Conservation (phyloP, 768 basidiomycete genomes). For the Chalciporus sphaerocephalus region DNA sequence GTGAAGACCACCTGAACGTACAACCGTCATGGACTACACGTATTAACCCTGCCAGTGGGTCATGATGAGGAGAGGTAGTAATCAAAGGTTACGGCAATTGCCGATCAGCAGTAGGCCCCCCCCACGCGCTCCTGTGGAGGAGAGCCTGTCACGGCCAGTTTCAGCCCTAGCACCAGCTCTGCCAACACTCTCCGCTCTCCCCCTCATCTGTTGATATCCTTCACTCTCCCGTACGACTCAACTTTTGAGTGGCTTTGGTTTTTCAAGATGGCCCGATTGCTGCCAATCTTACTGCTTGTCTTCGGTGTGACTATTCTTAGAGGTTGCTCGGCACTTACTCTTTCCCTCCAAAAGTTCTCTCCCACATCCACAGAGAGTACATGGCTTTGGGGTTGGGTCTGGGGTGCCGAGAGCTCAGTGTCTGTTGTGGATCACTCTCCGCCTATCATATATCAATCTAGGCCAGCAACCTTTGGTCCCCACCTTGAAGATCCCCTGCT, state of each 20-base stretch:
- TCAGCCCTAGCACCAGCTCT: background rate
- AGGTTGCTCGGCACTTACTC: constrained; percentile 2
- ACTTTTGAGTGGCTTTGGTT: constrained; percentile 5
- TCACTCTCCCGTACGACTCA: background rate
- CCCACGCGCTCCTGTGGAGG: constrained; percentile 9
- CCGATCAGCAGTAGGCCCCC: constrained; percentile 16
- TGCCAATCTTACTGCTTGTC: constrained; percentile 3
- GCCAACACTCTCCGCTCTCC: background rate
- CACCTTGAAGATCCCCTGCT: constrained; percentile 64
- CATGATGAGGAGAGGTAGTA: too few species aligned
- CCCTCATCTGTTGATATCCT: constrained; percentile 1
- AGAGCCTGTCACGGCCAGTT: background rate
- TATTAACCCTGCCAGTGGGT: too few species aligned
- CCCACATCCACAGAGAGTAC: constrained; percentile 41
- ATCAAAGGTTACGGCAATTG: constrained; percentile 7
- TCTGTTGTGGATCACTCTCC: constrained; percentile 75
- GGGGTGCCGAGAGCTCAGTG: constrained; percentile 66
- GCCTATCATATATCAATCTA: constrained; percentile 62
- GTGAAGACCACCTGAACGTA: background rate
- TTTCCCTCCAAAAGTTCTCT: constrained; percentile 38
- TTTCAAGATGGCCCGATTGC: constrained; percentile 14
- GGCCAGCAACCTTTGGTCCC: constrained; percentile 72
- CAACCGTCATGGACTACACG: too few species aligned
- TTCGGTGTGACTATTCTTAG: constrained; percentile 6
- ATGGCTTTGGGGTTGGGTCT: constrained; percentile 62